These are phyloP conservation scores for Trichosanthes truncata DNA, from an alignment of 306 rosid genomes.

Conservation along the genomic window DNA sequence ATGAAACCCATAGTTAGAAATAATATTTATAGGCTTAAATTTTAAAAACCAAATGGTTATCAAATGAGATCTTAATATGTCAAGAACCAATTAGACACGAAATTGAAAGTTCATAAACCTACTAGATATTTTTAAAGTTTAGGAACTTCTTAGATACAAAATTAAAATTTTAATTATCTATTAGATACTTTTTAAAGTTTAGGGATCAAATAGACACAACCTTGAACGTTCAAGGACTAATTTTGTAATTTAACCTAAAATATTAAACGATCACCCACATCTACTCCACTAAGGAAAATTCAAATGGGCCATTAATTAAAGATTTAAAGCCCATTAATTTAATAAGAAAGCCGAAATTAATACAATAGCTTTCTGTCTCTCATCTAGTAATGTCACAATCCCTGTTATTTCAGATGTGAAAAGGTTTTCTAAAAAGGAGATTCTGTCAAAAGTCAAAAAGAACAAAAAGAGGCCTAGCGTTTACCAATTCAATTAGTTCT, in stretches of 20 bases:
- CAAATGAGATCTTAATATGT: too few relatives aligned
- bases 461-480: neutral
- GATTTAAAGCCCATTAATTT: neutral
- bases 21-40: too few relatives aligned
- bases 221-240: too few relatives aligned
- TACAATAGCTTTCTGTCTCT: neutral
- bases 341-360: neutral
- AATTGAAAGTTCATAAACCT: too few relatives aligned
- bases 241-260: neutral
- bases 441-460: slow-evolving; percentile 1
- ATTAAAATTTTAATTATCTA: too few relatives aligned
- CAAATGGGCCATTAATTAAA: neutral
- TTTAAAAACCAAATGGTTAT: too few relatives aligned
- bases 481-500: slow-evolving; percentile 2
- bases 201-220: too few relatives aligned
- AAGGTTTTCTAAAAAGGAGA: neutral
- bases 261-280: neutral
- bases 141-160: too few relatives aligned
- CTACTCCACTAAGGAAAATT: slow-evolving; percentile 7
- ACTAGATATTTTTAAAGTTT: too few relatives aligned
- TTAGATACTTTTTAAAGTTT: too few relatives aligned
- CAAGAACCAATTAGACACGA: too few relatives aligned
- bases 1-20: too few relatives aligned
- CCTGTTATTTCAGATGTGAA: neutral
- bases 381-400: neutral